Evolutionary conservation across 2,329 filamentous ascomycete genomes (phyloP).

Genomic region (Phialemoniopsis sp.): DNA sequence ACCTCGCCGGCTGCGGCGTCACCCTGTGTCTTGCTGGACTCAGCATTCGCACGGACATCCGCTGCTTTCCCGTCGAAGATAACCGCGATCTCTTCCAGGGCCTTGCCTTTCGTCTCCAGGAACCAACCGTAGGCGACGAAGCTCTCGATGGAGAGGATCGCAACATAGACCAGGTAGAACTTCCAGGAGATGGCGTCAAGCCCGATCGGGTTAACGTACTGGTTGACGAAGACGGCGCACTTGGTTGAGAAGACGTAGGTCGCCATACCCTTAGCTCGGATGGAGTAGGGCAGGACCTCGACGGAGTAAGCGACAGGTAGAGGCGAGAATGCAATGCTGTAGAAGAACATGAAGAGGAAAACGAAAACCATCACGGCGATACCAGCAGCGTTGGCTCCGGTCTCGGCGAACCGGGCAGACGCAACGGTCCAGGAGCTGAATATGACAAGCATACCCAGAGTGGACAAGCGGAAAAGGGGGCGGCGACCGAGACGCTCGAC

Average conservation of each 20-base stretch:
- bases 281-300: conserved; percentile 20
- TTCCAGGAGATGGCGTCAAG: conserved; percentile 33
- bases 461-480: no score
- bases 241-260: conserved; percentile 40
- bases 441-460: no score
- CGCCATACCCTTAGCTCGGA: conserved; percentile 29
- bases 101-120: conserved; percentile 78
- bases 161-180: conserved; percentile 38
- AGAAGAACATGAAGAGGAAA: conserved; percentile 19
- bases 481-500: conserved; percentile 18
- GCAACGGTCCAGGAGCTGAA: no score
- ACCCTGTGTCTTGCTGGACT: no score
- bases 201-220: conserved; percentile 38
- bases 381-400: no score
- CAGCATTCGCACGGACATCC: no score
- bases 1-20: no score
- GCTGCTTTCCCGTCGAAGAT: no score
- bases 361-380: conserved; percentile 19
- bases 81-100: conserved; percentile 67
- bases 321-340: conserved; percentile 18
- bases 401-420: no score
- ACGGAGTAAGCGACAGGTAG: conserved; percentile 17
- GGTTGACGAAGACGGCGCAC: conserved; percentile 26
- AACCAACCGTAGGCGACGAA: conserved; percentile 72
- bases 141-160: conserved; percentile 36